Conservation (phyloP, 75 land plant genomes). For the Cupressus sempervirens region DNA sequence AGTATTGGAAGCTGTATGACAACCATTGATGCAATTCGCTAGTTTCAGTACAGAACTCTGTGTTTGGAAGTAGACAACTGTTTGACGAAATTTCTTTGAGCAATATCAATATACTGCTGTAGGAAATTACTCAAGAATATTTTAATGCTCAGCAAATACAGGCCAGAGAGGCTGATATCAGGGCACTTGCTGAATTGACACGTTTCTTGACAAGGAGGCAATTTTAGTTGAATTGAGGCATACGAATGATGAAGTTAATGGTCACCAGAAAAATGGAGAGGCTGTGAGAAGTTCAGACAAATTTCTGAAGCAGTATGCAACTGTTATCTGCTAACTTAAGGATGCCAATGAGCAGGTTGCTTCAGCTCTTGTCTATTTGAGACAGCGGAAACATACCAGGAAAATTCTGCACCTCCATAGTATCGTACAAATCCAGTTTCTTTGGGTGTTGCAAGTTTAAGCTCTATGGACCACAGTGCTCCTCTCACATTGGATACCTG, state of each 20-base stretch:
- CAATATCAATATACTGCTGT: no score
- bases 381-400: constrained; percentile 71
- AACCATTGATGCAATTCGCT: no score
- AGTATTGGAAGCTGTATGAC: no score
- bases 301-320: constrained; percentile 74
- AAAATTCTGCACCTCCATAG: constrained; percentile 39
- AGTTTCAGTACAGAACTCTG: no score
- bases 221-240: constrained; percentile 60
- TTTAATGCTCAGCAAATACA: no score
- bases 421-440: constrained; percentile 22
- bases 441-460: constrained; percentile 10
- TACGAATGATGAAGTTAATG: constrained; percentile 70
- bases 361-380: constrained; percentile 51
- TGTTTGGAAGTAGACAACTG: no score
- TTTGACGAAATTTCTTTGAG: no score
- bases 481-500: constrained; percentile 30
- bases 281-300: constrained; percentile 46
- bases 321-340: constrained; percentile 65
- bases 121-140: no score
- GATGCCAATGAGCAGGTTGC: constrained; percentile 83
- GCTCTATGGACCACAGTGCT: constrained; percentile 24
- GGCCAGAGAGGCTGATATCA: constrained; percentile 82
- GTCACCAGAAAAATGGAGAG: constrained; percentile 47
- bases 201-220: constrained; percentile 82
- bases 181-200: constrained; percentile 71